Percentiles rank a stretch among this genome's conserved stretches.
These are phyloP conservation scores for Kwoniella botswanensis DNA, from an alignment of 768 basidiomycete species.

Conservation along the genomic window DNA sequence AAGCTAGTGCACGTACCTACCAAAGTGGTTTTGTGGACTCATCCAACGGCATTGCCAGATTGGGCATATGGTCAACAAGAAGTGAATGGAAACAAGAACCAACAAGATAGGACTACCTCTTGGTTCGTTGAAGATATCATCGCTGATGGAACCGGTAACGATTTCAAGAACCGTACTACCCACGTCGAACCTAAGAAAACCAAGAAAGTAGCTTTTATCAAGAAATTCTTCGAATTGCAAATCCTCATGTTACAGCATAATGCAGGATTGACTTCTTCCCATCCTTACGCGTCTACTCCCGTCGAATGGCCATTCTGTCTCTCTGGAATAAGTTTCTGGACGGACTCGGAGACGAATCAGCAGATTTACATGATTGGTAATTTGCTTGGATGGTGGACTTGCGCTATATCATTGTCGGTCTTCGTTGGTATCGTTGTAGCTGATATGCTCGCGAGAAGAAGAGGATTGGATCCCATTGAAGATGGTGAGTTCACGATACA, in stretches of 20 bases:
- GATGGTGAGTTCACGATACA: slow-evolving; percentile 67
- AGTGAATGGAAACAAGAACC: slow-evolving; percentile 95
- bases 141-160: slow-evolving; percentile 67
- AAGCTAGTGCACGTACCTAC: slow-evolving; percentile 86
- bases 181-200: slow-evolving; percentile 68
- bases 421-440: slow-evolving; percentile 89
- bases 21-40: slow-evolving; percentile 93
- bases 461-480: slow-evolving; percentile 82
- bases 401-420: slow-evolving; percentile 80
- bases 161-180: slow-evolving; percentile 65
- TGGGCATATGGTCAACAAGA: slow-evolving; percentile 99
- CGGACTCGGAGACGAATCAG: slow-evolving; percentile 73
- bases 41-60: slow-evolving; percentile 76
- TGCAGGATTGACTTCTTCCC: slow-evolving; percentile 95
- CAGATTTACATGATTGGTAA: slow-evolving; percentile 98
- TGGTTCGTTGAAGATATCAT: slow-evolving; percentile 91
- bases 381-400: slow-evolving; percentile 91
- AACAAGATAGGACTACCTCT: slow-evolving; percentile 75
- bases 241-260: slow-evolving; percentile 97
- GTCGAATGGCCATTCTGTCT: slow-evolving; percentile 98
- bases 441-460: slow-evolving; percentile 83
- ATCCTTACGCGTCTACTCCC: slow-evolving; percentile 94
- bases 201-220: slow-evolving; percentile 87
- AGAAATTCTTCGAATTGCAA: slow-evolving; percentile 91
- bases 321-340: slow-evolving; percentile 99